Percentiles rank a stretch among this genome's conserved stretches.
Conservation (phyloP, 345 rosid species). For the Brassica carinata region DNA sequence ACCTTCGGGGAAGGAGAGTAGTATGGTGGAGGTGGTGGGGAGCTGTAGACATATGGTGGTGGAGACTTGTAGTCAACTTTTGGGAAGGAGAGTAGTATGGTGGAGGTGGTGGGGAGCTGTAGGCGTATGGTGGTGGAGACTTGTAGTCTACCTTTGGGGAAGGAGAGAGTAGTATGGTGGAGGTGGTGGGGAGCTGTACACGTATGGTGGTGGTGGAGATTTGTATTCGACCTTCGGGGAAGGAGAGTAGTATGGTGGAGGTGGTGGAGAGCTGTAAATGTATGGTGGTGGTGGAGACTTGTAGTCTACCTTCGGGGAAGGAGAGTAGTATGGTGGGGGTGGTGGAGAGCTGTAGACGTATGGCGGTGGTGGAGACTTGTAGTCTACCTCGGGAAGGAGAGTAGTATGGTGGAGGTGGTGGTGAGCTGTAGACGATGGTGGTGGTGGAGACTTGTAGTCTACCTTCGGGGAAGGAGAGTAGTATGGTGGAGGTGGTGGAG, state of each 20-base stretch:
- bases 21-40: not conserved
- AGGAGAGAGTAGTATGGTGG: not conserved
- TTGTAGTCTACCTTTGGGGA: not conserved
- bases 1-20: not conserved
- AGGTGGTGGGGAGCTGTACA: not conserved
- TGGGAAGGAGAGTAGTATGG: not conserved
- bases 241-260: not conserved
- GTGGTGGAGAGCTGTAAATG: not conserved
- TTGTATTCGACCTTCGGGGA: too few species aligned
- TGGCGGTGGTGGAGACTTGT: not conserved
- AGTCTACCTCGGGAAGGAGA: not conserved
- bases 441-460: not conserved
- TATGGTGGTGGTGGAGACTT: not conserved
- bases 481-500: not conserved
- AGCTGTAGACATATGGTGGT: not conserved
- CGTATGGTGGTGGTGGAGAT: not conserved
- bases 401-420: not conserved
- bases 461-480: not conserved
- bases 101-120: not conserved
- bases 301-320: not conserved
- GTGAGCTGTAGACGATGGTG: not conserved
- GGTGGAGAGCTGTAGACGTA: not conserved
- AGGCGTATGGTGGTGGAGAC: not conserved
- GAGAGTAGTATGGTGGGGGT: not conserved
- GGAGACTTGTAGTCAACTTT: not conserved